Percentiles rank a stretch among this genome's conserved stretches.
These are phyloP conservation scores for Actinidia chinensis DNA, from an alignment of 179 eudicot genomes.

Conservation along the genomic window DNA sequence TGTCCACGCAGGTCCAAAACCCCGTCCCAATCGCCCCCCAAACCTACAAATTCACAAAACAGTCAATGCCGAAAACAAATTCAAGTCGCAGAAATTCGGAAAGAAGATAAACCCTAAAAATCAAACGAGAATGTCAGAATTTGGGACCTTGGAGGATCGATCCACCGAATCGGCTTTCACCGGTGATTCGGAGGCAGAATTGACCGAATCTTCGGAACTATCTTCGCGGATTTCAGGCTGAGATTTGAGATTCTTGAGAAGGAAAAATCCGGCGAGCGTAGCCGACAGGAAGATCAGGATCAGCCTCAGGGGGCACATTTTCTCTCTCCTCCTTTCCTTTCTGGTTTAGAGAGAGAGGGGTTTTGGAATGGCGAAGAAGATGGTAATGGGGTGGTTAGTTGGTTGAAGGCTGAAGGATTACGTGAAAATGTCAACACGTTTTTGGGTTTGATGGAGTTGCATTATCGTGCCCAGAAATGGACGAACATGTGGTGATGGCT, in stretches of 20 bases:
- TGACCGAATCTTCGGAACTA: conserved; percentile 6
- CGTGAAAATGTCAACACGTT: conserved; percentile 4
- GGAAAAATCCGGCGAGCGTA: conserved; percentile 55
- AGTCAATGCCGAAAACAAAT: neutral
- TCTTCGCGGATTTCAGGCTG: conserved; percentile 24
- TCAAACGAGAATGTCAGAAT: neutral
- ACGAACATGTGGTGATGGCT: too few relatives aligned
- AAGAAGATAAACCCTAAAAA: conserved; percentile 15
- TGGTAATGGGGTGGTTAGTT: neutral
- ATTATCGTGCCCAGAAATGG: neutral
- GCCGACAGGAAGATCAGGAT: conserved; percentile 60
- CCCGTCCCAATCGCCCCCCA: conserved; percentile 31
- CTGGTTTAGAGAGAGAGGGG: neutral
- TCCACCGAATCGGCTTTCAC: neutral
- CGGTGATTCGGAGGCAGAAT: conserved; percentile 16
- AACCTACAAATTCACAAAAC: conserved; percentile 27
- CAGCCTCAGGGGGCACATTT: conserved; percentile 56
- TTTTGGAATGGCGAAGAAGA: neutral
- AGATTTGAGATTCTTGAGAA: conserved; percentile 48
- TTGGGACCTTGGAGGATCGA: conserved; percentile 29
- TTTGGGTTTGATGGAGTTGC: neutral
- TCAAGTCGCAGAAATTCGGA: neutral
- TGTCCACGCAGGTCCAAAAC: conserved; percentile 58
- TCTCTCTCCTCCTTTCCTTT: neutral
- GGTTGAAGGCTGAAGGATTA: neutral